phyloP scores from a whole-genome alignment of 2,329 filamentous ascomycete genomes.

The Claviceps maximensis region DNA sequence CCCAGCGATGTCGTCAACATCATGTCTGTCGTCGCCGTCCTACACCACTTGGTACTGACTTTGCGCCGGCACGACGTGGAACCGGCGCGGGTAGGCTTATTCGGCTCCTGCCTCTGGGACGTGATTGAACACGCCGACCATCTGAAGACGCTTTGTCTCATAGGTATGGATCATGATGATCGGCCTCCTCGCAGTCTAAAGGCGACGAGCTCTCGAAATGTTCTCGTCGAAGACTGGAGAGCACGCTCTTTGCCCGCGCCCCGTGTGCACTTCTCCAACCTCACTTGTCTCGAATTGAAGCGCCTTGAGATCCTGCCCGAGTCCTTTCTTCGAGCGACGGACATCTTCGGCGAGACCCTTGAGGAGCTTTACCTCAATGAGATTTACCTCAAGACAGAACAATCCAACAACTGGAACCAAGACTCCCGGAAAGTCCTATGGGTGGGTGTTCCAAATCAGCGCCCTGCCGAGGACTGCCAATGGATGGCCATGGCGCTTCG shows the following conservation, averaged over 20 bases:
- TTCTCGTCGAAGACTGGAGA: slow-evolving; percentile 26
- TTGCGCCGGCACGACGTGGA: slow-evolving; percentile 31
- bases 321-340: slow-evolving; percentile 20
- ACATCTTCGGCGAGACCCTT: slow-evolving; percentile 25
- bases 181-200: slow-evolving; percentile 23
- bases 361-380: slow-evolving; percentile 32
- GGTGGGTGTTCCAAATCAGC: slow-evolving; percentile 31
- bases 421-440: slow-evolving; percentile 26
- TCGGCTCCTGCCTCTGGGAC: slow-evolving; percentile 35
- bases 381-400: slow-evolving; percentile 30
- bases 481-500: slow-evolving; percentile 32
- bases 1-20: slow-evolving; percentile 37
- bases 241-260: slow-evolving; percentile 25
- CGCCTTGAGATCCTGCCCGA: slow-evolving; percentile 25
- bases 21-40: slow-evolving; percentile 24
- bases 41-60: slow-evolving; percentile 33
- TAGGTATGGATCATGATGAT: slow-evolving; percentile 30
- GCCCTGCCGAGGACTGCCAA: slow-evolving; percentile 20
- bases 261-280: slow-evolving; percentile 20
- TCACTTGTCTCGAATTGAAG: slow-evolving; percentile 32
- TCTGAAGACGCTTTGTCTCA: slow-evolving; percentile 33
- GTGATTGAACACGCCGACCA: slow-evolving; percentile 30
- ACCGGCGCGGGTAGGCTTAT: slow-evolving; percentile 21
- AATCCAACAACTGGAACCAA: slow-evolving; percentile 20
- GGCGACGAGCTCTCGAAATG: slow-evolving; percentile 24